A percentile compares a stretch with the other conserved stretches of the same genome.
phyloP scores from a whole-genome alignment of 2,329 filamentous ascomycete genomes.

The Talaromyces islandicus region DNA sequence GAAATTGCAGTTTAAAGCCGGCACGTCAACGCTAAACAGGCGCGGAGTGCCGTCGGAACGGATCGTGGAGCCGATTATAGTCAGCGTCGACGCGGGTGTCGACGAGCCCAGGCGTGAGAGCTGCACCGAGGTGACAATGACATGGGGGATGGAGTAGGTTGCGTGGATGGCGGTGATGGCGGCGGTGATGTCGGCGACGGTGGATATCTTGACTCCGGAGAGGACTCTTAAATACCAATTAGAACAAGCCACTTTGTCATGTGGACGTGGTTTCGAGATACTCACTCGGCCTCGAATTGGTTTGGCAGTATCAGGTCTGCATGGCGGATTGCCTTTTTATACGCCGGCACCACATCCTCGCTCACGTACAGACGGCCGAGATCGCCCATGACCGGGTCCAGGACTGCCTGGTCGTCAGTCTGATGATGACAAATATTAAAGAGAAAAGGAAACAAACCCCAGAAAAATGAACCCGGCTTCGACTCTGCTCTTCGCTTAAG shows the following conservation, averaged over 20 bases:
- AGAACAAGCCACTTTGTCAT: too few relatives aligned
- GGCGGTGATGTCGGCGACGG: constrained; percentile 63
- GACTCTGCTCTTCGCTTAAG: constrained; percentile 60
- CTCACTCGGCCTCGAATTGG: constrained; percentile 93
- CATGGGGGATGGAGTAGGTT: constrained; percentile 71
- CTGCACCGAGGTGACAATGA: constrained; percentile 86
- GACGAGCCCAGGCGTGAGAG: constrained; percentile 47
- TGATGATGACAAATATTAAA: neutral
- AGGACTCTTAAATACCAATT: constrained; percentile 56
- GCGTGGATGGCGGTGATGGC: constrained; percentile 75
- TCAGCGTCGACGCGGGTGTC: constrained; percentile 46
- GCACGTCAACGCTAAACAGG: constrained; percentile 84
- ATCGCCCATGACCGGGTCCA: constrained; percentile 98
- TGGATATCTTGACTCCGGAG: constrained; percentile 75
- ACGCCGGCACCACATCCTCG: constrained; percentile 84
- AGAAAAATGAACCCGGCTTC: constrained; percentile 77
- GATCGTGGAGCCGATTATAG: constrained; percentile 72
- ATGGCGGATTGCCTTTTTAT: constrained; percentile 69
- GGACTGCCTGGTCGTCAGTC: constrained; percentile 45
- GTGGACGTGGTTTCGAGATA: constrained; percentile 12
- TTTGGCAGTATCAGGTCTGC: constrained; percentile 93
- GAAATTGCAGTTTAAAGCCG: constrained; percentile 87
- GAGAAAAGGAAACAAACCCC: constrained; percentile 47
- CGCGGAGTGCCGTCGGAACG: constrained; percentile 59
- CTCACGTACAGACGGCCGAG: constrained; percentile 88